Base-by-base conservation (phyloP, 208 protist genomes). In the Borovskyia barvae region DNA sequence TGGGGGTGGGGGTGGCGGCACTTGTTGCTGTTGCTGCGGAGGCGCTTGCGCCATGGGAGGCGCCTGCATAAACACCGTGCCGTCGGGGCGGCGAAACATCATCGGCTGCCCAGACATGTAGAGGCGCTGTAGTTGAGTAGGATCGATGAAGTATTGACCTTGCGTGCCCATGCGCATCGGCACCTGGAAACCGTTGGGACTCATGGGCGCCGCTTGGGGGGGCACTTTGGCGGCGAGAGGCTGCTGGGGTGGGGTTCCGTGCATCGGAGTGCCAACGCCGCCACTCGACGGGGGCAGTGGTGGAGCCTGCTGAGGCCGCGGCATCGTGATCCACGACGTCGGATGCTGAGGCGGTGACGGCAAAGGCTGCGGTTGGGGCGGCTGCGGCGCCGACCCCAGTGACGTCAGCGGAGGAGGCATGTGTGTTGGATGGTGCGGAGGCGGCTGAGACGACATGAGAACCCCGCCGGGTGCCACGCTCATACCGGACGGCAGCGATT, bases 11-110 rank as follows among this genome's bases (percentile, higher is more conserved):
- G n/a, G n/a, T n/a, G n/a, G n/a, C n/a, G n/a, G n/a, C n/a, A n/a
- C n/a, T n/a, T n/a, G n/a, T n/a, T n/a, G n/a, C 5, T 29, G 32
- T 29, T 68, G 50, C 37, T 69, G 54, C 17, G 28, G 35, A 7
- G 57, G 55, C 52, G 67, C 57, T 40, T 62, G 61, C 22, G 47
- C 28, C 24, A 37, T 39, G 30, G 50, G 58, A 41, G 39, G 54
- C 26, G 24, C 33, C 29, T 61, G 62, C 74, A 73, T 75, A 36
- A 73, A 77, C 36, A 72, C 53, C 0, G 57, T 64, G 1, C 56
- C 64, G 20, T 76, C 58, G 5, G 62, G 62, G 7, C 58, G 61
- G 48, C 60, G 55, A 46, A 62, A 73, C 58, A 80, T 67, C 24
- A 66, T 29, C 11, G 65, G 46, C 47, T 67, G 66, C 14, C 42